A percentile compares a stretch with the other conserved stretches of the same genome.
Evolutionary conservation across 192 early-diverging fungal genomes (phyloP).

Genomic region (Paraglomus occultum): DNA sequence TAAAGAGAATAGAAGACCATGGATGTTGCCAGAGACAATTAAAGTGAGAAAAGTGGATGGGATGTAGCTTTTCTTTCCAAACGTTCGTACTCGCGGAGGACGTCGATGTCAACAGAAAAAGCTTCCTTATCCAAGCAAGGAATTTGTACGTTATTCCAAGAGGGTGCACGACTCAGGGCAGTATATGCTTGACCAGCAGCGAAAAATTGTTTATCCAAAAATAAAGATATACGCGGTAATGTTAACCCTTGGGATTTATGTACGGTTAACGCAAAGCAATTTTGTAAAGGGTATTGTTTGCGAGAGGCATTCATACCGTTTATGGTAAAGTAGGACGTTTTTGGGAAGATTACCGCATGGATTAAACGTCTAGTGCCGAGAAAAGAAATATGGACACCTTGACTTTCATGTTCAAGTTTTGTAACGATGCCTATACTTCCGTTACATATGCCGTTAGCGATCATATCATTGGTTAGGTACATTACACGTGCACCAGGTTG

Average conservation of each 20-base stretch:
- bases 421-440: not conserved
- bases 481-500: not conserved
- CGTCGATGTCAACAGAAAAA: too few species aligned
- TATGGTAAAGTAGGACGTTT: not conserved
- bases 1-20: too few species aligned
- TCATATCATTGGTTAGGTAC: not conserved
- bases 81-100: too few species aligned
- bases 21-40: too few species aligned
- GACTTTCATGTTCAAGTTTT: constrained; percentile 10
- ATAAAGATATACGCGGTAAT: not conserved
- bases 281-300: constrained; percentile 4
- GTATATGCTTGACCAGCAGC: constrained; percentile 1
- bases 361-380: too few species aligned
- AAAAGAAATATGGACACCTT: too few species aligned
- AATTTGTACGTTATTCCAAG: not conserved
- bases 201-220: constrained; percentile 7
- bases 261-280: not conserved
- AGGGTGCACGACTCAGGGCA: constrained; percentile 1
- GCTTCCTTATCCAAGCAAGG: too few species aligned
- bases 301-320: not conserved
- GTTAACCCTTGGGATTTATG: constrained; percentile 16
- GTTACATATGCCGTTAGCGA: not conserved
- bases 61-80: too few species aligned
- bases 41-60: too few species aligned
- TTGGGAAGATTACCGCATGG: not conserved